phyloP scores from a whole-genome alignment of 495 filamentous ascomycete species.

The Achaetomiella virescens region DNA sequence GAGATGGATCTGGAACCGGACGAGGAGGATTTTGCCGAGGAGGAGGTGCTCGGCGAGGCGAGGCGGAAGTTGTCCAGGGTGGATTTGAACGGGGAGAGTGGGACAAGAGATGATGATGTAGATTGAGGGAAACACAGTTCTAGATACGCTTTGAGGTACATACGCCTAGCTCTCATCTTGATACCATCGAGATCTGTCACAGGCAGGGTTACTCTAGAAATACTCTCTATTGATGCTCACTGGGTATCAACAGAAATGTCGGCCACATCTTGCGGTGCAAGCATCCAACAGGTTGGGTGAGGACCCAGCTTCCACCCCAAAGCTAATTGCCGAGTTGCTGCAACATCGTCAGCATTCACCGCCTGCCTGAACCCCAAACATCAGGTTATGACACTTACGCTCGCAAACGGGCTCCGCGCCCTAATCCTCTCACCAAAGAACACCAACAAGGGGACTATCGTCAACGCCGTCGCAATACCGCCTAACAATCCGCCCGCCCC shows the following conservation, averaged over 20 bases:
- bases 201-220: no score
- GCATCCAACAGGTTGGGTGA: no score
- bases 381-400: slow-evolving; percentile 8
- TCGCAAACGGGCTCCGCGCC: slow-evolving; percentile 69
- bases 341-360: background rate
- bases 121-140: slow-evolving; percentile 16
- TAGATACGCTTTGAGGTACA: no score
- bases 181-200: no score
- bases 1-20: slow-evolving; percentile 10
- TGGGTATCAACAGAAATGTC: no score
- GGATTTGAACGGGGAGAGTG: background rate
- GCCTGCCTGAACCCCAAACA: background rate
- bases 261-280: no score
- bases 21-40: slow-evolving; percentile 18
- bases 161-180: no score
- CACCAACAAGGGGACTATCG: slow-evolving; percentile 75
- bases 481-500: slow-evolving; percentile 73
- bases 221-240: no score
- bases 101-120: slow-evolving; percentile 25
- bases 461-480: slow-evolving; percentile 62
- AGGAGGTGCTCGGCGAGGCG: slow-evolving; percentile 24
- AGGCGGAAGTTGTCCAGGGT: slow-evolving; percentile 17
- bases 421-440: slow-evolving; percentile 76
- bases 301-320: background rate
- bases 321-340: slow-evolving; percentile 10